Conservation (phyloP, 257 asterid species). For the Solanum bulbocastanum region DNA sequence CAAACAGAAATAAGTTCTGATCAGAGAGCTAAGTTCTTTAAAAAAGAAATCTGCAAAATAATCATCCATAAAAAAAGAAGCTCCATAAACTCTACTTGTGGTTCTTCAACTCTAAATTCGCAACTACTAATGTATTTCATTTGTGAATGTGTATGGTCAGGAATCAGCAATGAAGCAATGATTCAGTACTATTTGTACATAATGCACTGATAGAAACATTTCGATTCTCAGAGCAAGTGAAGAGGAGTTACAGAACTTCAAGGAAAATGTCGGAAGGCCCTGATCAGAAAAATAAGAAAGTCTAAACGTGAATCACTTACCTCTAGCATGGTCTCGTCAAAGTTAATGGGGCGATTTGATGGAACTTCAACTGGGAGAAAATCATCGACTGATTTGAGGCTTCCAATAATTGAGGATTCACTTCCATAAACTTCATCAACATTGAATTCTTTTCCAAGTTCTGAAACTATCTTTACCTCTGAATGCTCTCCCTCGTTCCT, state of each 20-base stretch:
- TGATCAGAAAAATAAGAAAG: not conserved
- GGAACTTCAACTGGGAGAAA: conserved; percentile 77
- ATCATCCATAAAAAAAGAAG: not conserved
- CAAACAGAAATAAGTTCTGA: not conserved
- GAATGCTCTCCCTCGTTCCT: conserved; percentile 54
- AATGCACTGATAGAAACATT: not conserved
- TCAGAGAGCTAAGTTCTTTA: not conserved
- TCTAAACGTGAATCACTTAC: conserved; percentile 22
- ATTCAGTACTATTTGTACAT: not conserved
- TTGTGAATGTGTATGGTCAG: not conserved
- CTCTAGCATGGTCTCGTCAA: conserved; percentile 61
- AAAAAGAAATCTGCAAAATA: not conserved
- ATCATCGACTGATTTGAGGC: conserved; percentile 80
- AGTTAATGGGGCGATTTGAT: conserved; percentile 50
- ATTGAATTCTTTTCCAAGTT: conserved; percentile 70
- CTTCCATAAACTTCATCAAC: conserved; percentile 74
- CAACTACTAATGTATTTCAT: not conserved
- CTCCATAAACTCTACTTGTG: not conserved
- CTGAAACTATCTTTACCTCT: conserved; percentile 66
- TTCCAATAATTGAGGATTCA: conserved; percentile 87
- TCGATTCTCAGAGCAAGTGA: not conserved
- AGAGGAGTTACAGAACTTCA: not conserved
- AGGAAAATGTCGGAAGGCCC: not conserved
- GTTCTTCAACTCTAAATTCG: not conserved
- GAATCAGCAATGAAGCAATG: not conserved